Evolutionary conservation across 768 basidiomycete genomes (phyloP), one percentile per base, ranked within the genome.

Genomic region (Pisolithus tinctorius): DNA sequence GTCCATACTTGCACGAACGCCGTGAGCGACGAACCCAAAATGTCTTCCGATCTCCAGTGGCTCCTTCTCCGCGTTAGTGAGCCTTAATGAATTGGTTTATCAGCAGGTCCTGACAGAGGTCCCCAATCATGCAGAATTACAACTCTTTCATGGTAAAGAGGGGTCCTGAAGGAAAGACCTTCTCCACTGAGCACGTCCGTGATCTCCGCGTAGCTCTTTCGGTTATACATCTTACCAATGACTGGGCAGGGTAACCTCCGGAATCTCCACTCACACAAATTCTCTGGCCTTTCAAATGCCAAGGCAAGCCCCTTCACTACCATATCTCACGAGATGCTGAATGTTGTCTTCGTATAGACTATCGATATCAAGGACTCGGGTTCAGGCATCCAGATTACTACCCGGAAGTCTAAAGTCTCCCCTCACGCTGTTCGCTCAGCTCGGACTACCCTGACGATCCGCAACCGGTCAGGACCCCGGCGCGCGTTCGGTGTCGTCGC

Each of bases 21-120:
- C 40, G 30, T 39, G 11, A 55, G 34, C 51, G 50, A 52, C 42
- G 39, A 45, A 41, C 31, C 50, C 50, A 53, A 74, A 81, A 92
- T 92, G 89, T 90, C 89, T 63, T 66, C 74, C 76, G 91, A 94
- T 70, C 88, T 95, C 71, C 81, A 93, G 75, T 95, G 93, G 93
- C 84, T 93, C 68, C 85, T 95, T 55, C 72, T 90, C 69, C 88
- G 88, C 66, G 88, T 90, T 64, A 65, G 86, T 82, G 42, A 48
- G 9, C 31, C 37, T 4, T 23, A 16, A 6, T 23, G 34, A 7
- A 13, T 7, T 39, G 6, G 13, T 26, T 23, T 25, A 38, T 5
- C n/a, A 53, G 2, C 3, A 23, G 3, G 6, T 9, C 0, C 31
- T 60, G 36, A 60, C 37, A 34, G 34, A 34, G 3, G 34, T 17